These are phyloP conservation scores for Euphorbia celastroides DNA, from an alignment of 441 rosid species.

Conservation along the genomic window DNA sequence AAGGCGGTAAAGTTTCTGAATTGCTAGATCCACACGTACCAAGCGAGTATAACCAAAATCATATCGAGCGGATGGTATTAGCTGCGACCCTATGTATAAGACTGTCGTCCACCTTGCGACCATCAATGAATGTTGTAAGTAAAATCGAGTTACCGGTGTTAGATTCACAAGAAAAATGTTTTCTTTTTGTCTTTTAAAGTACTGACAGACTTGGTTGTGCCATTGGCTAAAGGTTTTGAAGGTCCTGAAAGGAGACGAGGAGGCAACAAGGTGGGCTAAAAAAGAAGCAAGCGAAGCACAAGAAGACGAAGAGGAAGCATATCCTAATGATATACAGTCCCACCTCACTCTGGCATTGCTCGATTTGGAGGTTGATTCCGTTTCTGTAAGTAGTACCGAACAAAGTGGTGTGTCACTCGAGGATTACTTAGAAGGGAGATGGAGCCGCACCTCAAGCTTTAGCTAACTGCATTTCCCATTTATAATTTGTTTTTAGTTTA, in stretches of 20 bases:
- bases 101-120: constrained; percentile 52
- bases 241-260: constrained; percentile 77
- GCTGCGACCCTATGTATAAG: constrained; percentile 84
- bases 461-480: constrained; percentile 21
- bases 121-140: constrained; percentile 64
- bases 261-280: constrained; percentile 64
- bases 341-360: constrained; percentile 77
- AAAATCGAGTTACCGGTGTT: neutral
- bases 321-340: constrained; percentile 54
- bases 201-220: constrained; percentile 1
- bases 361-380: constrained; percentile 68
- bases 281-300: constrained; percentile 45
- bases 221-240: constrained; percentile 48
- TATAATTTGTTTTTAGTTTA: too few relatives aligned
- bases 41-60: constrained; percentile 29
- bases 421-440: constrained; percentile 69
- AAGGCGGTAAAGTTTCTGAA: constrained; percentile 52
- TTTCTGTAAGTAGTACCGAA: constrained; percentile 53
- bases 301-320: constrained; percentile 45
- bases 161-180: too few relatives aligned
- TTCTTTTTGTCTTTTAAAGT: neutral
- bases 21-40: constrained; percentile 64
- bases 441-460: constrained; percentile 79
- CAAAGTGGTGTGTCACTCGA: constrained; percentile 47
- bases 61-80: constrained; percentile 64